Percentiles rank a stretch among this genome's conserved stretches.
Evolutionary conservation across 164 flowering plant genomes (phyloP).

Genomic region (Pachysandra terminalis): DNA sequence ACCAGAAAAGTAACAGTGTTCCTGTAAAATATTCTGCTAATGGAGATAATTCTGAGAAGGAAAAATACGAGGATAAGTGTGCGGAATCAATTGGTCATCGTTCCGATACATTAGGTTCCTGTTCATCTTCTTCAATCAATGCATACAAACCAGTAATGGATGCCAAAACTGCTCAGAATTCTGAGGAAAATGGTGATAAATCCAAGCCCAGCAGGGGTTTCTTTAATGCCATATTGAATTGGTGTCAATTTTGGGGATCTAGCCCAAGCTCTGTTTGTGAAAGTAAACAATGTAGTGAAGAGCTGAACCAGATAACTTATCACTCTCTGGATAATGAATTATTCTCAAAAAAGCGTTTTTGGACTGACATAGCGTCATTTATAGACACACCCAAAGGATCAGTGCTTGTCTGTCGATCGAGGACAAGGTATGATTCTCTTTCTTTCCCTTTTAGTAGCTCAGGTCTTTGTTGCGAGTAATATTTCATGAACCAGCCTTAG

Average conservation of each 20-base stretch:
- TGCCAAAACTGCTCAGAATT: constrained; percentile 5
- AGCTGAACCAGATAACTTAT: constrained; percentile 9
- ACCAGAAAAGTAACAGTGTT: background rate
- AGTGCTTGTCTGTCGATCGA: constrained; percentile 40
- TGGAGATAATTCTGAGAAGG: constrained; percentile 11
- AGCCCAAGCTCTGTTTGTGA: constrained; percentile 12
- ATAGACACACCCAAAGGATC: constrained; percentile 41
- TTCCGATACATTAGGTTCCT: constrained; percentile 12
- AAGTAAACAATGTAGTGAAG: constrained; percentile 16
- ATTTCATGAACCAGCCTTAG: background rate
- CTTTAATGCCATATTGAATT: constrained; percentile 21
- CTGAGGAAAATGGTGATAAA: constrained; percentile 18
- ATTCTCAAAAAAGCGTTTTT: constrained; percentile 44
- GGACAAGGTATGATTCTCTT: constrained; percentile 49
- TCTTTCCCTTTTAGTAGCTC: constrained; percentile 1
- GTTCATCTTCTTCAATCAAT: constrained; percentile 19
- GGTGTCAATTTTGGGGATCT: constrained; percentile 33
- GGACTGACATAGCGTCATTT: constrained; percentile 59
- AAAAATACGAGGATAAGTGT: constrained; percentile 11
- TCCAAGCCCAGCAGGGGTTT: constrained; percentile 21
- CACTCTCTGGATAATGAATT: constrained; percentile 24
- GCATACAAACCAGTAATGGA: constrained; percentile 13
- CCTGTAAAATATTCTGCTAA: constrained; percentile 6
- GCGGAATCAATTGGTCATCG: constrained; percentile 9
- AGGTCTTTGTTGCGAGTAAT: background rate